These are phyloP conservation scores for Kwoniella botswanensis DNA, from an alignment of 768 basidiomycete genomes.

Conservation along the genomic window DNA sequence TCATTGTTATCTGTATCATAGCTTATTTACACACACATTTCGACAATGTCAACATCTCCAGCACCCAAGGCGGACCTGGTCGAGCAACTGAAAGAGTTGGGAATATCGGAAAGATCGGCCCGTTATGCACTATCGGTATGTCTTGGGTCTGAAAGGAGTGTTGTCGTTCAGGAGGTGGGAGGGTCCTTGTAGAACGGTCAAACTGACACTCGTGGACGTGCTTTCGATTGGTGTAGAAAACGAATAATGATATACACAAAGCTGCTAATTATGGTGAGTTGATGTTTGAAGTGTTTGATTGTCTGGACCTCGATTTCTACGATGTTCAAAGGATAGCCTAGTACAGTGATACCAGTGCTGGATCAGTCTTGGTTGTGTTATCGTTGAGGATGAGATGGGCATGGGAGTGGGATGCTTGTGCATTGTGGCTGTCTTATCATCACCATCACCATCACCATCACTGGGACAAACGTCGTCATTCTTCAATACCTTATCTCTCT, in stretches of 20 bases:
- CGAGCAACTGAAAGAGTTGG: conserved; percentile 43
- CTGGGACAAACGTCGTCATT: background rate
- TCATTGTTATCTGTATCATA: background rate
- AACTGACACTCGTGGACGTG: background rate
- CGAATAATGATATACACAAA: conserved; percentile 45
- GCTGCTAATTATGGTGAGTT: conserved; percentile 58
- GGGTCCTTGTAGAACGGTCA: background rate
- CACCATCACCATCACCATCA: background rate
- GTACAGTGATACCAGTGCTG: no score
- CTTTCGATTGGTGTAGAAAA: conserved; percentile 33
- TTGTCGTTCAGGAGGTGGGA: background rate
- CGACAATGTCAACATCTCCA: conserved; percentile 22
- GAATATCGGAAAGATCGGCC: conserved; percentile 51
- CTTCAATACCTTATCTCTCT: background rate
- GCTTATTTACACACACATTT: background rate
- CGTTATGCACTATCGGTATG: conserved; percentile 51
- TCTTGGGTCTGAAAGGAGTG: background rate
- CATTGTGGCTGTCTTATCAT: background rate
- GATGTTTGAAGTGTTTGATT: background rate
- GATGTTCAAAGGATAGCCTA: no score
- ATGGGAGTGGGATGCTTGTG: background rate
- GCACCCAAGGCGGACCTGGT: conserved; percentile 33
- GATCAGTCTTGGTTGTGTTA: no score
- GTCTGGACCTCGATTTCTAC: background rate
- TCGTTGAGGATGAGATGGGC: background rate